Evolutionary conservation across 495 filamentous ascomycete genomes (phyloP).

Genomic region (Chaetomium cochliodes): DNA sequence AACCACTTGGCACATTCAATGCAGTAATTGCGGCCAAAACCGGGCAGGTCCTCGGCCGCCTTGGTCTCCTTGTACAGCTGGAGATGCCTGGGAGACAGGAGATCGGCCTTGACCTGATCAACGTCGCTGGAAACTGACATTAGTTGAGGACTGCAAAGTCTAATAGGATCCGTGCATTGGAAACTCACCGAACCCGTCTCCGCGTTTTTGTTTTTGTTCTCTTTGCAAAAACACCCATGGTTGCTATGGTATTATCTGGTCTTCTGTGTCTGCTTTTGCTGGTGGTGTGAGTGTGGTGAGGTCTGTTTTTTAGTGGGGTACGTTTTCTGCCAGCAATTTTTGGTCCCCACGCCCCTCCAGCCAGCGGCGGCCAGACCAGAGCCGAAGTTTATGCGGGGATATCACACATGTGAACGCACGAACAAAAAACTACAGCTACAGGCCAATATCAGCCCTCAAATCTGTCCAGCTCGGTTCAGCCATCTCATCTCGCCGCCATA

Average conservation of each 20-base stretch:
- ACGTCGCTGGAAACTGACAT: conserved; percentile 59
- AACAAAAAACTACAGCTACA: not conserved
- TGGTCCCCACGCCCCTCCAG: not conserved
- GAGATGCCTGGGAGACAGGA: conserved; percentile 73
- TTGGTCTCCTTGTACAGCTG: conserved; percentile 72
- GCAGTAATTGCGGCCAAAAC: conserved; percentile 79
- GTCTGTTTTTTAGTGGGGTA: conserved; percentile 5
- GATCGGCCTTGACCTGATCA: conserved; percentile 83
- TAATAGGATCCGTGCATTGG: not conserved
- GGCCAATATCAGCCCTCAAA: not conserved
- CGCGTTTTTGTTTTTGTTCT: conserved; percentile 61
- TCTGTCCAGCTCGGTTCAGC: not conserved
- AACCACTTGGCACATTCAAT: conserved; percentile 96
- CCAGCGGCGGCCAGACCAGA: too few species aligned
- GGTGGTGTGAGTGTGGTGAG: not conserved
- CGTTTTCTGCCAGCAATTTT: conserved; percentile 5
- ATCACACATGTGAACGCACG: not conserved
- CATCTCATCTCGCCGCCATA: not conserved
- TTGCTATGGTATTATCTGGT: not conserved
- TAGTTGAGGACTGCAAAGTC: conserved; percentile 4
- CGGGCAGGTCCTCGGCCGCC: conserved; percentile 81
- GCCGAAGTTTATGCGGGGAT: conserved; percentile 6
- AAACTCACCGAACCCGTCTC: conserved; percentile 47
- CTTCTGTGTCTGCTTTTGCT: not conserved
- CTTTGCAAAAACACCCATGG: conserved; percentile 55